Conservation (phyloP, 1,139 yeast genomes). For the Candida pseudoviswanathii region DNA sequence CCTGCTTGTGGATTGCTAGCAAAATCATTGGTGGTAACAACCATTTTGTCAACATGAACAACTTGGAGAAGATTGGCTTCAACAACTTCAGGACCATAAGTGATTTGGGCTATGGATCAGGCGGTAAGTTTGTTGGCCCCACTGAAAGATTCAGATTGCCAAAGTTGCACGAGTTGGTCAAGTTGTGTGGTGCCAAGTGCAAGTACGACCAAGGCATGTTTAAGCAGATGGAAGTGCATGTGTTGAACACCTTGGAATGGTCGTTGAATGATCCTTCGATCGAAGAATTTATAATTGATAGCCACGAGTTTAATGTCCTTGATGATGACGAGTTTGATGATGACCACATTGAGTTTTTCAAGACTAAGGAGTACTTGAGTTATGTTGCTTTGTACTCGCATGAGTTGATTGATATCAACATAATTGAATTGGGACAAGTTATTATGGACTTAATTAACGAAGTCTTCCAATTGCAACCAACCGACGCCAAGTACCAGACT, state of each 20-base stretch:
- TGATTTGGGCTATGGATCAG: conserved; percentile 51
- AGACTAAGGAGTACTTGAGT: conserved; percentile 40
- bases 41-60: conserved; percentile 57
- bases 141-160: conserved; percentile 69
- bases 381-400: conserved; percentile 39
- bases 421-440: conserved; percentile 37
- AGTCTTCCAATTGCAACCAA: conserved; percentile 11
- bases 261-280: conserved; percentile 58
- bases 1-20: conserved; percentile 68
- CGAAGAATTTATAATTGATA: conserved; percentile 48
- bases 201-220: conserved; percentile 63
- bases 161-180: conserved; percentile 61
- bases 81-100: conserved; percentile 34
- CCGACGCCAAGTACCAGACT: conserved; percentile 13
- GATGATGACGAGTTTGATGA: conserved; percentile 6
- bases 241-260: conserved; percentile 64
- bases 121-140: conserved; percentile 66
- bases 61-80: conserved; percentile 23
- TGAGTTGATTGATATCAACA: conserved; percentile 37
- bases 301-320: conserved; percentile 33
- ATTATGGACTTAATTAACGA: conserved; percentile 43
- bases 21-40: conserved; percentile 71
- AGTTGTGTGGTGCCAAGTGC: conserved; percentile 59
- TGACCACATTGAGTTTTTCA: conserved; percentile 32
- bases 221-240: conserved; percentile 56